These are phyloP conservation scores for Monilinia vaccinii-corymbosi DNA, from an alignment of 2,329 filamentous ascomycete genomes.

Conservation along the genomic window DNA sequence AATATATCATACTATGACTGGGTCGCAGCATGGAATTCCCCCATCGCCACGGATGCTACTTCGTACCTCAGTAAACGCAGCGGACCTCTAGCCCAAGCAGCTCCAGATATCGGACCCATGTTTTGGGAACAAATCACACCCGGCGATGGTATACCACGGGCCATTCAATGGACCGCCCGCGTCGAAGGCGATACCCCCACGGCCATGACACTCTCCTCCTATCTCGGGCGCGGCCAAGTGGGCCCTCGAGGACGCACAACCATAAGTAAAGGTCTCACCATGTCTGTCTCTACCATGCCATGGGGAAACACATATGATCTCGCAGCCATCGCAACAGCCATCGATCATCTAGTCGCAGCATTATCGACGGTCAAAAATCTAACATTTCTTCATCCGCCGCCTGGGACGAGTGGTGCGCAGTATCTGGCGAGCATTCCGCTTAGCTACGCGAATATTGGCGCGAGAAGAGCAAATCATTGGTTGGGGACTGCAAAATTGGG, in stretches of 20 bases:
- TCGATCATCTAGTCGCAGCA: constrained; percentile 49
- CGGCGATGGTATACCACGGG: constrained; percentile 50
- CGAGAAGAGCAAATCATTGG: constrained; percentile 32
- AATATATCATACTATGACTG: constrained; percentile 55
- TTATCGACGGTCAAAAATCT: constrained; percentile 46
- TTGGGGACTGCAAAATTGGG: constrained; percentile 52
- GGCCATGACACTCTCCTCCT: constrained; percentile 41
- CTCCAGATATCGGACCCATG: constrained; percentile 56
- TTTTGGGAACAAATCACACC: constrained; percentile 51
- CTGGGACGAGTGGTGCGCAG: constrained; percentile 42
- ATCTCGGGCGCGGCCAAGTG: constrained; percentile 55
- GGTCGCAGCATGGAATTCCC: constrained; percentile 47
- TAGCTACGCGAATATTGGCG: constrained; percentile 23
- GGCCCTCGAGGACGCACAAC: constrained; percentile 49
- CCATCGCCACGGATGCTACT: constrained; percentile 35
- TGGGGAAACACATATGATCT: constrained; percentile 44
- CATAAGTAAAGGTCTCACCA: constrained; percentile 48
- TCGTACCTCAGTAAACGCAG: constrained; percentile 42
- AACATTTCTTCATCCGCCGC: constrained; percentile 45
- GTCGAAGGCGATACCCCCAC: constrained; percentile 39
- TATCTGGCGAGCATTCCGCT: constrained; percentile 43
- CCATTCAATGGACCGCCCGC: constrained; percentile 58
- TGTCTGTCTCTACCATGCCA: constrained; percentile 49
- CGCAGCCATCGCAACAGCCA: constrained; percentile 53
- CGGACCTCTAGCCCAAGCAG: constrained; percentile 54